Base-by-base conservation (phyloP, 495 filamentous ascomycete species). In the Beverwykella pulmonaria region DNA sequence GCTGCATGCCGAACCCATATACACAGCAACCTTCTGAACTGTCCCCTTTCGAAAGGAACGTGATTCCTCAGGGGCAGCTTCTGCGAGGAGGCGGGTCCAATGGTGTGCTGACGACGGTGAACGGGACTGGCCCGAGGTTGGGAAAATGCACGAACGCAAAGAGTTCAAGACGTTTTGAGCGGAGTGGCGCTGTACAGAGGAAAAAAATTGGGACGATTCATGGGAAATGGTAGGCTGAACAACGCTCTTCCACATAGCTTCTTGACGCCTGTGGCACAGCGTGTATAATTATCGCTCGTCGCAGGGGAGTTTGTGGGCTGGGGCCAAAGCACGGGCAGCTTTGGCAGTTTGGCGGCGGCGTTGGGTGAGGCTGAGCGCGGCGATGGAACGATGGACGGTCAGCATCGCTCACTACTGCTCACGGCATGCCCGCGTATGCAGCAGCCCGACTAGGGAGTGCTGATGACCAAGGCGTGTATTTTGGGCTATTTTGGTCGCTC, bases 381-480 rank as follows among this genome's bases (percentile, higher is more conserved):
- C n/a, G n/a, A n/a, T n/a, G n/a, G n/a, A n/a, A n/a, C 4, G 12
- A 34, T 4, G 44, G 44, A 23, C 6, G 20, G 44, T 23, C 44
- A 48, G 44, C 20, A 48, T n/a, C 20, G n/a, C 7, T 25, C 52
- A 34, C 3, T 0, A 29, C 2, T 58, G 62, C 62, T 65, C 62
- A 65, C 62, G 62, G 62, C 62, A 58, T 65, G 62, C 52, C 61
- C 61, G 61, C 48, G 27, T 44, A 12, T 19, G 2, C 52, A 27
- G 32, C 61, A 55, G 7, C 50, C 20, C 41, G 9, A 5, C 48
- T 46, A 47, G 63, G 53, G 29, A 53, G 56, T 1, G 25, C 25
- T 64, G 66, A 69, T 64, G 66, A 69, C 60, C 60, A 69, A 69
- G 59, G 39, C 39, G 15, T 44, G 5, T 44, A 44, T 44, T 44